phyloP scores from a whole-genome alignment of 2,329 filamentous ascomycete species.

The Coniella vitis region DNA sequence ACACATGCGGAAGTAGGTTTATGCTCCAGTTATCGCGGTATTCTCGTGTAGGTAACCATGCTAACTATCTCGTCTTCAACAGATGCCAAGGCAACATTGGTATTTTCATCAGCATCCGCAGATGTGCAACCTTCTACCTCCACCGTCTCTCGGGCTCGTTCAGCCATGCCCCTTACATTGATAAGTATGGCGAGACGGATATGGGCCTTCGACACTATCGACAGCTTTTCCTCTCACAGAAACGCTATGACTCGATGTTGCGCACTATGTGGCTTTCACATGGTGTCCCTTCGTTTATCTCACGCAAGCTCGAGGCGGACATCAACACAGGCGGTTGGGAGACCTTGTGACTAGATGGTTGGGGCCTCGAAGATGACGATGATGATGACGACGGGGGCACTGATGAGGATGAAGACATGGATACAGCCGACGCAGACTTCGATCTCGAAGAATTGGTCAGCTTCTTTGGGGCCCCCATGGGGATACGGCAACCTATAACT shows the following conservation, averaged over 20 bases:
- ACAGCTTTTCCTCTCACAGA: conserved; percentile 88
- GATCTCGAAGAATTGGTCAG: background rate
- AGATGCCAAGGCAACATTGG: conserved; percentile 87
- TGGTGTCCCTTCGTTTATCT: conserved; percentile 81
- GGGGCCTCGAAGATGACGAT: conserved; percentile 1
- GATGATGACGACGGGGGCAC: conserved; percentile 1
- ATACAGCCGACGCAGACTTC: background rate
- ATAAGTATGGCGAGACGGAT: conserved; percentile 93
- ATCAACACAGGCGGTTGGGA: conserved; percentile 98
- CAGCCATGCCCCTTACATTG: conserved; percentile 84
- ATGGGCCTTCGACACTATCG: conserved; percentile 81
- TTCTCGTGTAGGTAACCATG: no score
- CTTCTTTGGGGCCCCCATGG: background rate
- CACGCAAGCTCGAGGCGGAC: conserved; percentile 84
- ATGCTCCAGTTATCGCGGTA: no score
- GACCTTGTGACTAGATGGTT: conserved; percentile 47
- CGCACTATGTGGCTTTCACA: conserved; percentile 82
- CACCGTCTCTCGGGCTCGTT: conserved; percentile 79
- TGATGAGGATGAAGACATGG: background rate
- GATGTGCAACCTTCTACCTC: conserved; percentile 85
- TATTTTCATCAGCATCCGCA: conserved; percentile 94
- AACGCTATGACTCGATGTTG: conserved; percentile 82
- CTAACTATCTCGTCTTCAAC: conserved; percentile 12
- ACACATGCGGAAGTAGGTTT: conserved; percentile 78
- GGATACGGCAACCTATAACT: background rate